phyloP scores from a whole-genome alignment of 345 rosid genomes.

The Turnera subulata region DNA sequence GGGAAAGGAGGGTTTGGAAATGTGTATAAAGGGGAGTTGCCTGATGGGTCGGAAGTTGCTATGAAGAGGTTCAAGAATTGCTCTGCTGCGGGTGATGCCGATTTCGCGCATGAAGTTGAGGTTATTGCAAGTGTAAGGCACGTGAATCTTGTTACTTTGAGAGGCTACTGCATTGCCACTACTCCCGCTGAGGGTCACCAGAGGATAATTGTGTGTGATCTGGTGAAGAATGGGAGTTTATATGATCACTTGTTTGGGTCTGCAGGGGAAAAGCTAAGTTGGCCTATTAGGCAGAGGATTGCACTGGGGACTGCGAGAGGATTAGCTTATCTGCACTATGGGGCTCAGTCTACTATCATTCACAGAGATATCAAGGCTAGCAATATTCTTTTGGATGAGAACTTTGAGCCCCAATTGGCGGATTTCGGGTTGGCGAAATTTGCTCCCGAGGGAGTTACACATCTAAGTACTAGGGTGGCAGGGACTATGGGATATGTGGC shows the following conservation, averaged over 20 bases:
- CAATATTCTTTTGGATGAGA: conserved; percentile 83
- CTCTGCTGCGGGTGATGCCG: conserved; percentile 67
- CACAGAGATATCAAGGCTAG: conserved; percentile 89
- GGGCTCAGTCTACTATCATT: conserved; percentile 72
- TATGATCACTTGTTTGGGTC: conserved; percentile 74
- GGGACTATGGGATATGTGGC: conserved; percentile 98
- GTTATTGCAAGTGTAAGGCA: conserved; percentile 88
- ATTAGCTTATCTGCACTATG: conserved; percentile 77
- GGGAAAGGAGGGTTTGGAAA: conserved; percentile 93
- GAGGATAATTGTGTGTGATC: conserved; percentile 87
- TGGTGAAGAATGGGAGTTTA: conserved; percentile 77
- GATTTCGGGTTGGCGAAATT: conserved; percentile 93
- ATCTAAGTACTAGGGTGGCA: conserved; percentile 85
- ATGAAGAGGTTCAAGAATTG: conserved; percentile 90
- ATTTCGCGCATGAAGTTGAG: conserved; percentile 75
- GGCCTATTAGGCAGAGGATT: conserved; percentile 80
- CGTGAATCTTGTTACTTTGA: conserved; percentile 72
- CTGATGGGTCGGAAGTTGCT: conserved; percentile 77
- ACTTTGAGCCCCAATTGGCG: conserved; percentile 71
- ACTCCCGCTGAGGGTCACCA: conserved; percentile 83
- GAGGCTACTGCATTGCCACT: conserved; percentile 85
- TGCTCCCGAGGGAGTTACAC: conserved; percentile 72
- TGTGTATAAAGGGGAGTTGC: conserved; percentile 64
- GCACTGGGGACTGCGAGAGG: conserved; percentile 87
- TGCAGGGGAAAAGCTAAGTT: conserved; percentile 69